Evolutionary conservation across 352 stramenopile genomes (phyloP).

Genomic region (Albugo candida): DNA sequence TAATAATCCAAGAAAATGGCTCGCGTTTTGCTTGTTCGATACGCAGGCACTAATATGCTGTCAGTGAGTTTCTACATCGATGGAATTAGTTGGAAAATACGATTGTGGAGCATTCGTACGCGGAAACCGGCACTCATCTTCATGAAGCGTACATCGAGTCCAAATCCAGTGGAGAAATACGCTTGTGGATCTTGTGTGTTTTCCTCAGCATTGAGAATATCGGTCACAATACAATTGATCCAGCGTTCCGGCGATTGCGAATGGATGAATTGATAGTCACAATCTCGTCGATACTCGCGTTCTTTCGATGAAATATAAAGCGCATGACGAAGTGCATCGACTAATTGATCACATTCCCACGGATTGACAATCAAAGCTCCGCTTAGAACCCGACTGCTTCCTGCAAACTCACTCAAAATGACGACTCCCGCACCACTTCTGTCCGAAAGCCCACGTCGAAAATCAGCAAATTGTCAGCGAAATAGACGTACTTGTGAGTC

Average conservation of each 20-base stretch:
- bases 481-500: conserved; percentile 30
- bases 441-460: neutral
- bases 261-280: conserved; percentile 57
- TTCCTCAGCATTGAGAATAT: conserved; percentile 42
- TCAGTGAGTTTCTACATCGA: conserved; percentile 39
- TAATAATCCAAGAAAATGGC: conserved; percentile 98
- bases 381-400: conserved; percentile 86
- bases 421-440: conserved; percentile 65
- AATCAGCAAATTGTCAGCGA: neutral
- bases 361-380: conserved; percentile 94
- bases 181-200: conserved; percentile 65
- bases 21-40: conserved; percentile 47
- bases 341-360: conserved; percentile 84
- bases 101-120: conserved; percentile 41
- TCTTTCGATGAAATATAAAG: conserved; percentile 58
- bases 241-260: conserved; percentile 44
- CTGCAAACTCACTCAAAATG: conserved; percentile 96
- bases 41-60: conserved; percentile 33
- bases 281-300: conserved; percentile 46
- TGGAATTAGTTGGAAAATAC: conserved; percentile 17
- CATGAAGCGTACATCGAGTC: conserved; percentile 90
- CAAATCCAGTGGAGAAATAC: conserved; percentile 87
- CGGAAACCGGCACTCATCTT: conserved; percentile 87
- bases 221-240: conserved; percentile 48
- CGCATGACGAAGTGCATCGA: conserved; percentile 41